phyloP scores from a whole-genome alignment of 768 basidiomycete genomes.

The Phylloporus arenicola region DNA sequence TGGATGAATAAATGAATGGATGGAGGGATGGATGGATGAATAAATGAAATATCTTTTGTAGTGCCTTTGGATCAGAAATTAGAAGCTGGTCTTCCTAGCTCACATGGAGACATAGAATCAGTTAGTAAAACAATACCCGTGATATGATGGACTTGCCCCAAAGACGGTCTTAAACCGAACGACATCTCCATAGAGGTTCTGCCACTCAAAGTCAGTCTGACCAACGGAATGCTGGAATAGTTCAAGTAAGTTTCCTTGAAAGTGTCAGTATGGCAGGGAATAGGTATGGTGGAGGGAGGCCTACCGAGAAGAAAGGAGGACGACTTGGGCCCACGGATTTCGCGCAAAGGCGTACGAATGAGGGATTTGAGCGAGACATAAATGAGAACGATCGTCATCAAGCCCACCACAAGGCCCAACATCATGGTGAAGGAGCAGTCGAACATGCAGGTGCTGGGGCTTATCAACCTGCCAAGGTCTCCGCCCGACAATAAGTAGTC shows the following conservation, averaged over 20 bases:
- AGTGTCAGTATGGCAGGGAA: not conserved
- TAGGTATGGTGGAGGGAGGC: not conserved
- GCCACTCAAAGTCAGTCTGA: conserved; percentile 26
- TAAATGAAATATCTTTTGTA: conserved; percentile 32
- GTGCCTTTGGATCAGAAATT: conserved; percentile 44
- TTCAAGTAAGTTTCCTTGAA: conserved; percentile 13
- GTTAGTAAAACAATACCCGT: not conserved
- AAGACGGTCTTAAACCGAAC: conserved; percentile 25
- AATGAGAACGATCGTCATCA: no score
- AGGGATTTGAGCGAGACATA: no score
- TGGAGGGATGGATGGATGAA: no score
- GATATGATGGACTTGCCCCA: conserved; percentile 13
- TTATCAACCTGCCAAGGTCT: no score
- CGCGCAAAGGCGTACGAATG: not conserved
- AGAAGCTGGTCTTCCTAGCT: conserved; percentile 40
- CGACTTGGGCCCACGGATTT: not conserved
- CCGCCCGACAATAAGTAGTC: no score
- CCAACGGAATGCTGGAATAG: conserved; percentile 22
- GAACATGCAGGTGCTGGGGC: no score
- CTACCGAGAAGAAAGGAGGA: not conserved
- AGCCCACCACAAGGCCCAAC: no score
- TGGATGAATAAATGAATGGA: no score
- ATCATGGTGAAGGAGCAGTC: no score
- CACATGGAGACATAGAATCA: conserved; percentile 5
- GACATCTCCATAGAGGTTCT: conserved; percentile 25